phyloP scores from a whole-genome alignment of 2,329 filamentous ascomycete species.

The Alternaria sp. region DNA sequence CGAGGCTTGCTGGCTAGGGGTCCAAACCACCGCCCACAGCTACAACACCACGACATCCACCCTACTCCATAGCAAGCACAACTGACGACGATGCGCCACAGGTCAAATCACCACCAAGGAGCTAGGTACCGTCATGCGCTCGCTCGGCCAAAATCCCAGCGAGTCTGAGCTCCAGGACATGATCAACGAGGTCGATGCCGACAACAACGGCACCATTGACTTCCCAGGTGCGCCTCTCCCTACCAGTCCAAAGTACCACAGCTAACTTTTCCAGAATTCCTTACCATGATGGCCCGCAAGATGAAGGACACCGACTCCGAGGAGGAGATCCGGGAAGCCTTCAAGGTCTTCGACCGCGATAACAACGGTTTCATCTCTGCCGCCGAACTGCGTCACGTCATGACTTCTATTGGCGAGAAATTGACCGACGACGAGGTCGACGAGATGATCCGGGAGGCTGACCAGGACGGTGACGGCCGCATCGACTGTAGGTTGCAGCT shows the following conservation, averaged over 20 bases:
- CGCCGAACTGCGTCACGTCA: slow-evolving; percentile 68
- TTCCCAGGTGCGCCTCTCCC: slow-evolving; percentile 61
- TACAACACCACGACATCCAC: too few relatives aligned
- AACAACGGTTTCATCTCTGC: slow-evolving; percentile 71
- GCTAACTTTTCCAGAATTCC: slow-evolving; percentile 60
- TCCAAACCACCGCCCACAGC: slow-evolving; percentile 1
- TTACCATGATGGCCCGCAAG: slow-evolving; percentile 71
- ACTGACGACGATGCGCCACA: slow-evolving; percentile 45
- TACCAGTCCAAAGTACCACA: background rate
- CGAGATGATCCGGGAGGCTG: slow-evolving; percentile 71
- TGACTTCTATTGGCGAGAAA: slow-evolving; percentile 71
- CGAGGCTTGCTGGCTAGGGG: slow-evolving; percentile 1
- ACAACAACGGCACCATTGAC: slow-evolving; percentile 71
- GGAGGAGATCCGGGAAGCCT: slow-evolving; percentile 70
- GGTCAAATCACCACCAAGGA: slow-evolving; percentile 71
- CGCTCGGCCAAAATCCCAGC: slow-evolving; percentile 69
- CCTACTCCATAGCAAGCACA: slow-evolving; percentile 1
- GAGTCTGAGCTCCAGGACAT: slow-evolving; percentile 71
- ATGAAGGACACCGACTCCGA: slow-evolving; percentile 69
- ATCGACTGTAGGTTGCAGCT: slow-evolving; percentile 65
- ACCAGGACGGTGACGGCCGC: slow-evolving; percentile 69
- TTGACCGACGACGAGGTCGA: slow-evolving; percentile 69
- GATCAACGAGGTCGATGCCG: slow-evolving; percentile 71
- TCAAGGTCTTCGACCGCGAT: slow-evolving; percentile 72
- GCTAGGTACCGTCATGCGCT: slow-evolving; percentile 70